Conservation (phyloP, 2,329 filamentous ascomycete species). For the Alternaria arbusti region DNA sequence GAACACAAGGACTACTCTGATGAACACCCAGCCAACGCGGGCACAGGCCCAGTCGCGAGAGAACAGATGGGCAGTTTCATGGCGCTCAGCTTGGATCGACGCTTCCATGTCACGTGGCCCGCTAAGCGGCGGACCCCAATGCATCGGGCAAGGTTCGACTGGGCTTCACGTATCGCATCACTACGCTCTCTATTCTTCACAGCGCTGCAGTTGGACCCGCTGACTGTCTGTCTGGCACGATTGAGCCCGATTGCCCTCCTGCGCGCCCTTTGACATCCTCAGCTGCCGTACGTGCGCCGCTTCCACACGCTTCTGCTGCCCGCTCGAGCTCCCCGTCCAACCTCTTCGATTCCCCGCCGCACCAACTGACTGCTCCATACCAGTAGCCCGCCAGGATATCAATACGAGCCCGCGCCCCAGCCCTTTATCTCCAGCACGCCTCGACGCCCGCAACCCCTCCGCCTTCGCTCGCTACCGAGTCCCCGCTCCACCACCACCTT, state of each 20-base stretch:
- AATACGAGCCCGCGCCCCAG: slow-evolving; percentile 19
- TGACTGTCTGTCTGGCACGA: slow-evolving; percentile 30
- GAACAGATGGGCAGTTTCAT: slow-evolving; percentile 15
- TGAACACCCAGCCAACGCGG: neutral
- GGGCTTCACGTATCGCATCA: slow-evolving; percentile 38
- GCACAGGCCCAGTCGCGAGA: neutral
- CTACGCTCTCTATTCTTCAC: slow-evolving; percentile 49
- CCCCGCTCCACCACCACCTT: slow-evolving; percentile 20
- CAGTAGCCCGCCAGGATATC: slow-evolving; percentile 25
- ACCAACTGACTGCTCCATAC: slow-evolving; percentile 25
- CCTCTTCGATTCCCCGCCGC: slow-evolving; percentile 26
- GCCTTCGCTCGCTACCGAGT: slow-evolving; percentile 20
- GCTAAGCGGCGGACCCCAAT: slow-evolving; percentile 13
- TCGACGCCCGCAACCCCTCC: slow-evolving; percentile 6
- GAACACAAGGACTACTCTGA: neutral
- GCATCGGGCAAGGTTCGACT: slow-evolving; percentile 15
- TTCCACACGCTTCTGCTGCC: slow-evolving; percentile 35
- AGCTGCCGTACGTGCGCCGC: slow-evolving; percentile 37
- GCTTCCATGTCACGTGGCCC: slow-evolving; percentile 25
- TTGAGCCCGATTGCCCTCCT: slow-evolving; percentile 41
- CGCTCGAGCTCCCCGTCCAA: slow-evolving; percentile 22
- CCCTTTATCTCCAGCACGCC: slow-evolving; percentile 8
- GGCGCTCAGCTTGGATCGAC: slow-evolving; percentile 2
- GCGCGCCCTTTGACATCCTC: slow-evolving; percentile 24
- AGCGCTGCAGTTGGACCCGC: slow-evolving; percentile 37